These are phyloP conservation scores for Glarea lozoyensis DNA, from an alignment of 495 filamentous ascomycete genomes.

Conservation along the genomic window DNA sequence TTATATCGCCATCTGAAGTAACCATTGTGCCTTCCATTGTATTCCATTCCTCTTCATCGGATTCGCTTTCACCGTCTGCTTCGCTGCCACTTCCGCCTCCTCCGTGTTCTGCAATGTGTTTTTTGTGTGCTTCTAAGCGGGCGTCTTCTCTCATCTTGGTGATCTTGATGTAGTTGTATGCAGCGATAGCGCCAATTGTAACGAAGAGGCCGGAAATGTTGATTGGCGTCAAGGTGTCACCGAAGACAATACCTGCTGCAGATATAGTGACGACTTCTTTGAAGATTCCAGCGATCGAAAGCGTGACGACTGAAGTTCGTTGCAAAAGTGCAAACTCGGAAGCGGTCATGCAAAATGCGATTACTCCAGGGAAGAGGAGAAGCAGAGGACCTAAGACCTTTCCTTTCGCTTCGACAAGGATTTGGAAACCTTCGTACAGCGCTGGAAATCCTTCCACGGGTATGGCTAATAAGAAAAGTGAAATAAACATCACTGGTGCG, in stretches of 20 bases:
- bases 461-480: conserved; percentile 69
- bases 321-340: conserved; percentile 93
- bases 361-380: conserved; percentile 78
- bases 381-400: conserved; percentile 41
- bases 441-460: conserved; percentile 72
- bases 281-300: conserved; percentile 96
- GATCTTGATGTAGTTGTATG: conserved; percentile 95
- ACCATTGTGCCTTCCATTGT: conserved; percentile 1
- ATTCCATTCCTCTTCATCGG: conserved; percentile 4
- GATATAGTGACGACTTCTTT: conserved; percentile 97
- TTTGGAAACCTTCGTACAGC: conserved; percentile 51
- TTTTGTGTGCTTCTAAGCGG: conserved; percentile 32
- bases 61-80: conserved; percentile 5
- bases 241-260: conserved; percentile 79
- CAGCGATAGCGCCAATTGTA: conserved; percentile 75
- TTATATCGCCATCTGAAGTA: conserved; percentile 23
- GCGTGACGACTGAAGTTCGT: conserved; percentile 90
- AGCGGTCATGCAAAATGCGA: conserved; percentile 95
- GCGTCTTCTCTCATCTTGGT: conserved; percentile 75
- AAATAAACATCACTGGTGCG: conserved; percentile 90
- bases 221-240: conserved; percentile 80
- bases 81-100: background rate
- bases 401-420: conserved; percentile 61
- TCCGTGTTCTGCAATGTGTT: background rate
- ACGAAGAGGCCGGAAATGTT: conserved; percentile 83